Base-by-base conservation (phyloP, 352 stramenopile genomes). In the Globisporangium perplexum region DNA sequence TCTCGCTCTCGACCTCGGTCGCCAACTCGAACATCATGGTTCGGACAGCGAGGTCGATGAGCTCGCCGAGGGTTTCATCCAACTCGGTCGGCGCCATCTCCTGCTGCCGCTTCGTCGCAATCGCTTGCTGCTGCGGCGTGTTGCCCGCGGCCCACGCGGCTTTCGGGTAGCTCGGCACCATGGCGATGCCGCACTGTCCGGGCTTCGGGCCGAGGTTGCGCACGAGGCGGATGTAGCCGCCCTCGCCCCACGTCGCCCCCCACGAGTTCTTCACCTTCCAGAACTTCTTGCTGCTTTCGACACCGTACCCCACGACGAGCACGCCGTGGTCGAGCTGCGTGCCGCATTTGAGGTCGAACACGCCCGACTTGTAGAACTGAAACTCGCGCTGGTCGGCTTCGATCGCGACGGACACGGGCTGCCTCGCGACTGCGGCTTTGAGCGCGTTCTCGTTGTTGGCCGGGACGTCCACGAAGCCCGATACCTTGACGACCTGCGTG, bases 181-280 rank as follows among this genome's bases (percentile, higher is more conserved):
- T 68, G 22, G 63, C 60, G 31, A 71, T 59, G 23, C 63, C 63
- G 38, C 63, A 66, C 39, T 71, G 60, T 2, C 63, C 63, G 5
- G 38, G 46, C 22, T 41, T 28, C 18, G 55, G 50, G 2, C 59
- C 63, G 31, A 68, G 46, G 12, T 71, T 96, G 84, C 54, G 93
- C 23, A 78, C 74, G 12, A 99, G 68, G 30, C 85, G 86, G 41
- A 99, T 93, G 76, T 97, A 98, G 47, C 96, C 96, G 31, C 83
- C 63, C 48, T 98, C 86, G 62, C 96, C 96, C 96, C 96, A 99
- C n/a, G 68, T 73, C 1, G 75, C 68, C 22, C 97, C 96, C 96
- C 96, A 99, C 39, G 96, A 98, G 77, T 99, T 99, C 63, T 97
- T 98, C 31, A 99, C 83, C 30, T 62, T 62, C 56, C 56, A 62